Evolutionary conservation across 441 rosid species (phyloP).

Genomic region (Syzygium malaccense): DNA sequence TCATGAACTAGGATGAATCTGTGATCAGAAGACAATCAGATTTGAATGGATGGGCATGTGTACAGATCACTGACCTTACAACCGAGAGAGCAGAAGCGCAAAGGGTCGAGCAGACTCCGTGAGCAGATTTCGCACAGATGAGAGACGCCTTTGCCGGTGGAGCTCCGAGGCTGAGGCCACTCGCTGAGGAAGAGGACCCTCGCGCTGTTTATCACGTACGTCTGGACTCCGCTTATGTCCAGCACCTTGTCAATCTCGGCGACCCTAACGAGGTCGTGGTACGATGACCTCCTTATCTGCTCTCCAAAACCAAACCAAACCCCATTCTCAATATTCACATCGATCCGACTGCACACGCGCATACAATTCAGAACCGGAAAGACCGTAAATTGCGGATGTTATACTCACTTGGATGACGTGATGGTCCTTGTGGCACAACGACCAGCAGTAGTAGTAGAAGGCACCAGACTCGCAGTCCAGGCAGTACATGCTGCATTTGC

Average conservation of each 20-base stretch:
- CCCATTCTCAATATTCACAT: background rate
- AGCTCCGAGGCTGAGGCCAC: constrained; percentile 66
- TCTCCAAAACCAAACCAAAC: background rate
- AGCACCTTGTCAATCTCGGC: constrained; percentile 54
- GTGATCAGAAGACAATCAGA: too few species aligned
- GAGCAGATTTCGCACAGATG: constrained; percentile 64
- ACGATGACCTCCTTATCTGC: constrained; percentile 83
- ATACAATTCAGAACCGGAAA: background rate
- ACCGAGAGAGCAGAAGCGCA: constrained; percentile 87
- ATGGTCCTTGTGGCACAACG: constrained; percentile 67
- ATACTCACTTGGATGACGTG: constrained; percentile 51
- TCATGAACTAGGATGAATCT: too few species aligned
- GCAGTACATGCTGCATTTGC: constrained; percentile 80
- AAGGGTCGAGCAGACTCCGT: constrained; percentile 67
- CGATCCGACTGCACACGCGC: background rate
- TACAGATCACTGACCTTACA: constrained; percentile 80
- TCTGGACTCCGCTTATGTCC: constrained; percentile 73
- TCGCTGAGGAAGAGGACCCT: constrained; percentile 68
- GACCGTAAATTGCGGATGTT: background rate
- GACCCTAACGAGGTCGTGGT: constrained; percentile 81
- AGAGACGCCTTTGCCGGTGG: constrained; percentile 31
- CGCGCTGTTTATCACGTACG: constrained; percentile 82
- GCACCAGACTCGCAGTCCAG: constrained; percentile 55
- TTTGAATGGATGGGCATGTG: too few species aligned
- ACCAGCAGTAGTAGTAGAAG: constrained; percentile 78